Conservation (phyloP, 306 rosid genomes). For the Hylodesmum podocarpum region DNA sequence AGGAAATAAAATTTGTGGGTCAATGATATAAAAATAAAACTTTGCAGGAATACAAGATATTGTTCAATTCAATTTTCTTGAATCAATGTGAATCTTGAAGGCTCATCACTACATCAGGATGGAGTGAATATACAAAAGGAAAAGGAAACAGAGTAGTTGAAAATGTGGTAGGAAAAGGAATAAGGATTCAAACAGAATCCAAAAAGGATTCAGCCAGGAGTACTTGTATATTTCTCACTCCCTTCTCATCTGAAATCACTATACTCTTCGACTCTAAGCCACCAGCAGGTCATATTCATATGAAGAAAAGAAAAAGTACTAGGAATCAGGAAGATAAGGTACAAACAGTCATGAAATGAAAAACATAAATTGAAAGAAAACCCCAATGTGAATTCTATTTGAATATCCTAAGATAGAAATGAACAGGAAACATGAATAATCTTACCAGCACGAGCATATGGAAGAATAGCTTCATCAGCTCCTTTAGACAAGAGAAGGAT, state of each 20-base stretch:
- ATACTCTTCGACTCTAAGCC: conserved; percentile 11
- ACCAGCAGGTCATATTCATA: neutral
- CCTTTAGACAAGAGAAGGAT: conserved; percentile 89
- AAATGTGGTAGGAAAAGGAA: too few species aligned
- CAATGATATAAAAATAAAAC: too few species aligned
- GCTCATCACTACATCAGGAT: too few species aligned
- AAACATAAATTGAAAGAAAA: conserved; percentile 17
- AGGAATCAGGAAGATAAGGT: conserved; percentile 11
- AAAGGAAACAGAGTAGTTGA: too few species aligned
- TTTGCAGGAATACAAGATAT: too few species aligned
- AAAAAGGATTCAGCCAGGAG: too few species aligned
- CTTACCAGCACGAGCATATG: conserved; percentile 71
- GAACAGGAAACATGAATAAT: conserved; percentile 6
- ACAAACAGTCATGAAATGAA: conserved; percentile 3
- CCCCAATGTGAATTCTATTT: neutral
- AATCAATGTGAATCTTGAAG: too few species aligned
- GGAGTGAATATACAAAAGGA: too few species aligned
- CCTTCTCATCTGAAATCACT: conserved; percentile 10
- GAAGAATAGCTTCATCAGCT: conserved; percentile 97
- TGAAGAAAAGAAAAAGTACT: neutral
- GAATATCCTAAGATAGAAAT: conserved; percentile 18
- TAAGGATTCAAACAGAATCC: too few species aligned
- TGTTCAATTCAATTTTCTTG: too few species aligned
- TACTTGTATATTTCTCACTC: neutral
- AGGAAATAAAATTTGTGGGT: too few species aligned